Evolutionary conservation across 2,329 filamentous ascomycete species (phyloP).

Genomic region (Pseudocercospora pini-densiflorae): DNA sequence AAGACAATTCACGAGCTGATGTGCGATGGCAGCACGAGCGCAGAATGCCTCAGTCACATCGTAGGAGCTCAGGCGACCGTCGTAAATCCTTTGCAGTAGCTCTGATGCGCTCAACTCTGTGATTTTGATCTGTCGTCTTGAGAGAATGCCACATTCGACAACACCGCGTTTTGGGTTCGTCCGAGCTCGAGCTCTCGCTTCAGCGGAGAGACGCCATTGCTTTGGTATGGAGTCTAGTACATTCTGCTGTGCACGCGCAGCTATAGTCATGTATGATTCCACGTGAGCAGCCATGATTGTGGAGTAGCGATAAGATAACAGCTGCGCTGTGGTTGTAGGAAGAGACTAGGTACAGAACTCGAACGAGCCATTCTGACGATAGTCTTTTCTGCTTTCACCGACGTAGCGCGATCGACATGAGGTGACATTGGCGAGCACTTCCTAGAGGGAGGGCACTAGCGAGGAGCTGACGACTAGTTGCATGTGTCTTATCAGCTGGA

Average conservation of each 20-base stretch:
- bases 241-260: background rate
- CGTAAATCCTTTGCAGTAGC: slow-evolving; percentile 4
- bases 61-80: slow-evolving; percentile 4
- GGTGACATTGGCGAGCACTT: background rate
- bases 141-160: background rate
- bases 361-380: background rate
- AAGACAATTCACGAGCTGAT: slow-evolving; percentile 16
- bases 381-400: background rate
- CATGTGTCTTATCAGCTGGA: background rate
- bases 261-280: slow-evolving; percentile 10
- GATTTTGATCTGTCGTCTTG: background rate
- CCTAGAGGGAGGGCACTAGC: background rate
- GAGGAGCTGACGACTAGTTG: background rate
- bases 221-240: slow-evolving; percentile 7
- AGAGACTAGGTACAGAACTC: background rate
- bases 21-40: slow-evolving; percentile 11
- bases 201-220: background rate
- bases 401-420: background rate
- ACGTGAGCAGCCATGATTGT: background rate
- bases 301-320: background rate
- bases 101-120: slow-evolving; percentile 6
- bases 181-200: background rate
- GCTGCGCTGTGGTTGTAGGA: background rate
- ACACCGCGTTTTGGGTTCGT: background rate
- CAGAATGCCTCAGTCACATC: slow-evolving; percentile 13